phyloP scores from a whole-genome alignment of 2,329 filamentous ascomycete species.

The Furcasterigmium furcatum region DNA sequence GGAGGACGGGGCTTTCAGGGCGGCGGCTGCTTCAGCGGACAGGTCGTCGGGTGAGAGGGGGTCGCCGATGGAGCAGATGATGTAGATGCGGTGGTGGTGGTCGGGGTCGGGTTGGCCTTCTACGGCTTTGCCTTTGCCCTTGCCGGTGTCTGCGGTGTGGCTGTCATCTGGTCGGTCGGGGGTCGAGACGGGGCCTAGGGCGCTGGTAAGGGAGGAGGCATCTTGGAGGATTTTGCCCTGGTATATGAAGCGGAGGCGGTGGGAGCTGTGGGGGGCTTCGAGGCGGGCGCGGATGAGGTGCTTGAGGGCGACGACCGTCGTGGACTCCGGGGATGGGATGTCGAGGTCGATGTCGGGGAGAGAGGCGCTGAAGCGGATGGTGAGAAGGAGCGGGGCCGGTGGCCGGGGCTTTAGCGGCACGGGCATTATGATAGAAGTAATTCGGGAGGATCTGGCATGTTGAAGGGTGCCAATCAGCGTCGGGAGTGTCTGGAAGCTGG shows the following conservation, averaged over 20 bases:
- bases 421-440: no score
- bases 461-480: no score
- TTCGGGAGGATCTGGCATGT: no score
- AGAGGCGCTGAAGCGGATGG: slow-evolving; percentile 85
- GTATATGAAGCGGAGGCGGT: slow-evolving; percentile 84
- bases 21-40: slow-evolving; percentile 56
- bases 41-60: slow-evolving; percentile 68
- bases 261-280: slow-evolving; percentile 55
- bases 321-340: slow-evolving; percentile 63
- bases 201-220: slow-evolving; percentile 61
- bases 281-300: slow-evolving; percentile 75
- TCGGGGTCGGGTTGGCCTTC: slow-evolving; percentile 36
- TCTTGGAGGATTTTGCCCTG: slow-evolving; percentile 84
- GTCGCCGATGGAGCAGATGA: slow-evolving; percentile 90
- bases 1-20: slow-evolving; percentile 26
- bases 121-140: slow-evolving; percentile 67
- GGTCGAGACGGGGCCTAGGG: slow-evolving; percentile 61
- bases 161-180: slow-evolving; percentile 20
- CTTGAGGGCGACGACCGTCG: slow-evolving; percentile 76
- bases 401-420: neutral
- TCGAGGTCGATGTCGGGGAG: slow-evolving; percentile 80
- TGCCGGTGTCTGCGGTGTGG: slow-evolving; percentile 21
- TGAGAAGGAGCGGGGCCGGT: slow-evolving; percentile 62
- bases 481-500: no score
- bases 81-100: slow-evolving; percentile 64